A percentile compares a stretch with the other conserved stretches of the same genome.
Evolutionary conservation across 2,329 filamentous ascomycete species (phyloP).

Genomic region (Neurospora sp.): DNA sequence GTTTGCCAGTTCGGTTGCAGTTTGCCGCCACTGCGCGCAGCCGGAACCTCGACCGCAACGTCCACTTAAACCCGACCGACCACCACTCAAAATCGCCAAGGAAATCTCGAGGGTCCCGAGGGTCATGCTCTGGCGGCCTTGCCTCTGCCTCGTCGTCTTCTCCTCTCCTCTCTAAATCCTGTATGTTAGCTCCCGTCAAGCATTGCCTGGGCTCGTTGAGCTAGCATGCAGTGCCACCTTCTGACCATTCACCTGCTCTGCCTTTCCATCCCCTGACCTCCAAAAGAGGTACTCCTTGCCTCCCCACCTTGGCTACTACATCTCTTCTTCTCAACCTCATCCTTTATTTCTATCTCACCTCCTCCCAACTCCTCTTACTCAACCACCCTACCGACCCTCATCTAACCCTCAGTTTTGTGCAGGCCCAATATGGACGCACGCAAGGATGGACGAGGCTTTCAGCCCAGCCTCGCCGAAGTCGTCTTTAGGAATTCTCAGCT

Average conservation of each 20-base stretch:
- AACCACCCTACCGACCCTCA: neutral
- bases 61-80: neutral
- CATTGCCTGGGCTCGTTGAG: slow-evolving; percentile 4
- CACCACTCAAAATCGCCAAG: neutral
- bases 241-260: slow-evolving; percentile 1
- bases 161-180: slow-evolving; percentile 3
- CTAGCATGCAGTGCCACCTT: slow-evolving; percentile 12
- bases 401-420: slow-evolving; percentile 1
- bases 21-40: slow-evolving; percentile 17
- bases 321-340: slow-evolving; percentile 1
- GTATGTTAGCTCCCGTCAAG: neutral
- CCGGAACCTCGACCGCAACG: neutral
- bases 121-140: slow-evolving; percentile 17
- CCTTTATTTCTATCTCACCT: neutral
- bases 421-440: slow-evolving; percentile 18
- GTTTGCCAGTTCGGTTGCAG: slow-evolving; percentile 4
- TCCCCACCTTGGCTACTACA: slow-evolving; percentile 1
- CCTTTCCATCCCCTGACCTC: neutral
- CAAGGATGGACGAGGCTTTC: slow-evolving; percentile 4
- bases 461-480: slow-evolving; percentile 25
- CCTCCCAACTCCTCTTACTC: neutral
- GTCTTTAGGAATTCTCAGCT: slow-evolving; percentile 39
- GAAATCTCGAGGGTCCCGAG: neutral
- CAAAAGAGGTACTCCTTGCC: neutral
- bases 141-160: slow-evolving; percentile 8